A percentile compares a stretch with the other conserved stretches of the same genome.
Conservation (phyloP, 2,329 filamentous ascomycete species). For the Sporothrix mexicana region DNA sequence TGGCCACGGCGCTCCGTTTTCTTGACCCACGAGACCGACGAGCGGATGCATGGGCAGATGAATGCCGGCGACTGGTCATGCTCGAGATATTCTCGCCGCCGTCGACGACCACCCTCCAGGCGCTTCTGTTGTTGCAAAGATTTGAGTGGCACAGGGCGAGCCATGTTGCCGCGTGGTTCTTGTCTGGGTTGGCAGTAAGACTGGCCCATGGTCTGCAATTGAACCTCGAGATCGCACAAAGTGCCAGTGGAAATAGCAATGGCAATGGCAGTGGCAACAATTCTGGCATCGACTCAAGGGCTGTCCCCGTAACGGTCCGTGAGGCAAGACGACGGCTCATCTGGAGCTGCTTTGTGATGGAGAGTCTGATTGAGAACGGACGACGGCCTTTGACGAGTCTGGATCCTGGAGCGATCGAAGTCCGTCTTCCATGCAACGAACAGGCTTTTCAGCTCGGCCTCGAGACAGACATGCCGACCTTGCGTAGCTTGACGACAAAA, state of each 20-base stretch:
- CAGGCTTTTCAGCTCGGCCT: constrained; percentile 29
- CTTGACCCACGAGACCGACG: constrained; percentile 24
- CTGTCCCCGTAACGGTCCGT: constrained; percentile 23
- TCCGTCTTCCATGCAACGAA: constrained; percentile 27
- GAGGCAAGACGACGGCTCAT: constrained; percentile 24
- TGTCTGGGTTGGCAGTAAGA: constrained; percentile 27
- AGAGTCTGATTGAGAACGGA: constrained; percentile 29
- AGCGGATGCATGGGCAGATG: constrained; percentile 27
- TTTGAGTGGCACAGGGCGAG: constrained; percentile 31
- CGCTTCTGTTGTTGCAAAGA: constrained; percentile 25
- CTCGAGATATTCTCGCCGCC: constrained; percentile 30
- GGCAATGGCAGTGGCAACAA: background rate
- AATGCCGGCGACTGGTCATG: constrained; percentile 28
- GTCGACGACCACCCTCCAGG: constrained; percentile 28
- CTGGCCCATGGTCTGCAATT: constrained; percentile 30
- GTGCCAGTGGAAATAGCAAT: background rate
- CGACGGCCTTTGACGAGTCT: constrained; percentile 20
- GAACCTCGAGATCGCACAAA: constrained; percentile 30
- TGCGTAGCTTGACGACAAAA: background rate
- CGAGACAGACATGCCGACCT: constrained; percentile 25
- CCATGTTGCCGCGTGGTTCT: constrained; percentile 27
- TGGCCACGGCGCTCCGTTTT: constrained; percentile 19
- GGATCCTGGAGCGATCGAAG: constrained; percentile 1
- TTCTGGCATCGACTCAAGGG: background rate
- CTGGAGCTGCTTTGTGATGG: constrained; percentile 33